Conservation (phyloP, 768 basidiomycete species). For the Hortiboletus flavorubellus region DNA sequence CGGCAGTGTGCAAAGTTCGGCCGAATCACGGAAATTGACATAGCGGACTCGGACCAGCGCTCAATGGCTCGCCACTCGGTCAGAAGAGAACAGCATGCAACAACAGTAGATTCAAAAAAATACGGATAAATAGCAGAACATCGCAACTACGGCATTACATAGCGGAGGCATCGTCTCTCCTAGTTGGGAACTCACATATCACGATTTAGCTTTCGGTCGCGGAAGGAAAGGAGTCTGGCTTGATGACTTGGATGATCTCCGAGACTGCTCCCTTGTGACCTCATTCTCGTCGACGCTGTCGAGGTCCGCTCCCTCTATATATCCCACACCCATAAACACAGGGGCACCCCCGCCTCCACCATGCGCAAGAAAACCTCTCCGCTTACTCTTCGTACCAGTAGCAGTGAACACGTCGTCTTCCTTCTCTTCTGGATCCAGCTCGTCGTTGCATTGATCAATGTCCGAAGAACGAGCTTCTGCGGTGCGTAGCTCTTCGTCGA, state of each 20-base stretch:
- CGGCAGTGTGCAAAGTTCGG: not conserved
- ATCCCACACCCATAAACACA: conserved; percentile 69
- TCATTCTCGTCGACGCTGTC: conserved; percentile 19
- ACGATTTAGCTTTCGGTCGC: conserved; percentile 19
- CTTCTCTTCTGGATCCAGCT: conserved; percentile 35
- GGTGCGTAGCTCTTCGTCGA: conserved; percentile 63
- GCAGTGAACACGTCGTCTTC: conserved; percentile 48
- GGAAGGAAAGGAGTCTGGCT: conserved; percentile 25
- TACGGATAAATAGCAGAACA: conserved; percentile 25
- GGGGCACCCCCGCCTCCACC: conserved; percentile 72
- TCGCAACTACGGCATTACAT: not conserved
- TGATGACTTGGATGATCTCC: conserved; percentile 6
- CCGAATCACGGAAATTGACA: not conserved
- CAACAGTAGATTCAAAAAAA: conserved; percentile 15
- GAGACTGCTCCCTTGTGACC: not conserved
- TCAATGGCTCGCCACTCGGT: too few species aligned
- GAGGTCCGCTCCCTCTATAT: conserved; percentile 51
- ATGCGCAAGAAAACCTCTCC: conserved; percentile 63
- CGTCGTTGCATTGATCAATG: conserved; percentile 35
- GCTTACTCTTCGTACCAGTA: conserved; percentile 52
- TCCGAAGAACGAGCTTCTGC: conserved; percentile 38
- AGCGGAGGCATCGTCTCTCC: conserved; percentile 8
- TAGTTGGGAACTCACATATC: not conserved
- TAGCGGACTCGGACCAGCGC: not conserved
- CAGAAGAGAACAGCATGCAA: not conserved